A percentile compares a stretch with the other conserved stretches of the same genome.
Evolutionary conservation across 208 protist genomes (phyloP).

Genomic region (Leishmania guyanensis): DNA sequence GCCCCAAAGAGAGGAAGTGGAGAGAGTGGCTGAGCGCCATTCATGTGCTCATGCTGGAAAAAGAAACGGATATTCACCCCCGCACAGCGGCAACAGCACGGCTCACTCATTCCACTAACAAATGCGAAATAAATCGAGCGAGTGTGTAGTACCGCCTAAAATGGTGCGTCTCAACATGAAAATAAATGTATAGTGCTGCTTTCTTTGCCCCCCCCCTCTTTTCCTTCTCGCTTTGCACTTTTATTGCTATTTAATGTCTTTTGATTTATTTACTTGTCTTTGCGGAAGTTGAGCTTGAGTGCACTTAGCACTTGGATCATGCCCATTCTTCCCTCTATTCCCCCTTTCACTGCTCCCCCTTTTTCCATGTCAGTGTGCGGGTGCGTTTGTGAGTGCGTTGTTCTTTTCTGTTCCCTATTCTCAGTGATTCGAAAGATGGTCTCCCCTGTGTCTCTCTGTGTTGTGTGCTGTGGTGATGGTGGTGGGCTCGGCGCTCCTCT

Average conservation of each 20-base stretch:
- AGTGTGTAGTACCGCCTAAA: not conserved
- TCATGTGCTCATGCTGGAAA: not conserved
- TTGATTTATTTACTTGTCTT: not conserved
- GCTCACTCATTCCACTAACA: not conserved
- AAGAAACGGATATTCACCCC: not conserved
- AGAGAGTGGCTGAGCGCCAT: not conserved
- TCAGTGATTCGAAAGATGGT: not conserved
- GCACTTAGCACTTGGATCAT: not conserved
- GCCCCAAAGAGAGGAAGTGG: no score
- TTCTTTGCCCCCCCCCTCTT: not conserved
- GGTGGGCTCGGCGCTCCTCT: not conserved
- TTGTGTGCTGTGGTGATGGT: not conserved
- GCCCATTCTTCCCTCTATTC: not conserved
- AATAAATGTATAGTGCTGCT: not conserved
- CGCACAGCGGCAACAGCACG: not conserved
- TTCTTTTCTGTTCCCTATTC: not conserved
- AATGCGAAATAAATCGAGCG: not conserved
- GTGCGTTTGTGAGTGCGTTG: not conserved
- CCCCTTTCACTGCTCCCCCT: not conserved
- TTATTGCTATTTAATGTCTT: not conserved
- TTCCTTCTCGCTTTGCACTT: conserved; percentile 5
- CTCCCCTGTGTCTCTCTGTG: not conserved
- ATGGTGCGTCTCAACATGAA: not conserved
- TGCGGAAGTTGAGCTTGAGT: not conserved
- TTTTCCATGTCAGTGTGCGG: not conserved